Evolutionary conservation across 2,329 filamentous ascomycete species (phyloP).

Genomic region (Furcasterigmium furcatum): DNA sequence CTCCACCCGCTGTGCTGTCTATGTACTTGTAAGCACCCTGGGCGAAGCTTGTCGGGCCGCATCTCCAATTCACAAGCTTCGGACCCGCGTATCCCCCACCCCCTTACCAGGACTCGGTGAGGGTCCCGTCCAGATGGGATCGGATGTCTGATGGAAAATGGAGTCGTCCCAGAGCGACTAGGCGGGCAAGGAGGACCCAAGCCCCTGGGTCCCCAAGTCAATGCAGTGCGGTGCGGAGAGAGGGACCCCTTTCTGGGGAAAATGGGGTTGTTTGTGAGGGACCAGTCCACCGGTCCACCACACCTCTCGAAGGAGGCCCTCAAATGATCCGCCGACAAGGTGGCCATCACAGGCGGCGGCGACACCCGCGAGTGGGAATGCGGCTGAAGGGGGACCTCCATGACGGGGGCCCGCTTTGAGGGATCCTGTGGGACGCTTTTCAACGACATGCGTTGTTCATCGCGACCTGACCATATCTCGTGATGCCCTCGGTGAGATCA

Average conservation of each 20-base stretch:
- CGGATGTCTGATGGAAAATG: no score
- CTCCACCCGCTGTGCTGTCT: no score
- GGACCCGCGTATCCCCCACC: no score
- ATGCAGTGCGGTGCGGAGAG: slow-evolving; percentile 2
- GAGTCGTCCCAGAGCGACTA: no score
- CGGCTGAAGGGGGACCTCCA: slow-evolving; percentile 1
- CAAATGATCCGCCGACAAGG: slow-evolving; percentile 4
- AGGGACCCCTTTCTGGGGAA: not conserved
- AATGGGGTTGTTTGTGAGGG: not conserved
- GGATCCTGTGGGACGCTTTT: not conserved
- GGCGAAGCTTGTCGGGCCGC: no score
- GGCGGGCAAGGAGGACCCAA: not conserved
- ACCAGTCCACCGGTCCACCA: slow-evolving; percentile 5
- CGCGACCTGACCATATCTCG: no score
- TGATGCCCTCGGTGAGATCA: no score
- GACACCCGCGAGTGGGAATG: slow-evolving; percentile 3
- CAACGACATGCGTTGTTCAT: not conserved
- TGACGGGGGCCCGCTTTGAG: slow-evolving; percentile 2
- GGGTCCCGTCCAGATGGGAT: no score
- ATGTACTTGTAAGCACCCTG: no score
- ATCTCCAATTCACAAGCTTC: no score
- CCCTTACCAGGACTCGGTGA: no score
- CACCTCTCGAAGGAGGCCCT: slow-evolving; percentile 2
- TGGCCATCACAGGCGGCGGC: slow-evolving; percentile 2
- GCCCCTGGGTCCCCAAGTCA: not conserved